A percentile compares a stretch with the other conserved stretches of the same genome.
Conservation (phyloP, 345 rosid species). For the Mangifera indica region DNA sequence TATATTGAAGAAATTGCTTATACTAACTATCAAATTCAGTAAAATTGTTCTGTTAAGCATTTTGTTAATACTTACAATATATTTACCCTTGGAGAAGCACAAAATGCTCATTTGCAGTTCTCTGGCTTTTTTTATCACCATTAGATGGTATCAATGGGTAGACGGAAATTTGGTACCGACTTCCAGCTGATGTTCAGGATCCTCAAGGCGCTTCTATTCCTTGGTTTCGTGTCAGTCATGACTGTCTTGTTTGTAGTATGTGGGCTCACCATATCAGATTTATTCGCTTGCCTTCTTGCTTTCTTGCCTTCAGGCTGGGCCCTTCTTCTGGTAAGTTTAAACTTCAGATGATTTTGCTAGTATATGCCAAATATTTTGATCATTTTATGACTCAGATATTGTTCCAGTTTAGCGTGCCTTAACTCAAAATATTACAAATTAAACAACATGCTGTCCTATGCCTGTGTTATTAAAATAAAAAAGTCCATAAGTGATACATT, state of each 20-base stretch:
- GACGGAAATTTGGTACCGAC: constrained; percentile 69
- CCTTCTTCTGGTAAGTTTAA: constrained; percentile 68
- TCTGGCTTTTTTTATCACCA: not conserved
- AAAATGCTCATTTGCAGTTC: not conserved
- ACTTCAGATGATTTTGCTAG: not conserved
- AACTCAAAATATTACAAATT: not conserved
- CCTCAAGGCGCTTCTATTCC: constrained; percentile 86
- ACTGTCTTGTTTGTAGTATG: constrained; percentile 68
- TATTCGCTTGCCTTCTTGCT: constrained; percentile 71
- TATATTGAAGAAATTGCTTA: not conserved
- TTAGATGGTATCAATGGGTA: constrained; percentile 84
- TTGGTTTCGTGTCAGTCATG: constrained; percentile 81
- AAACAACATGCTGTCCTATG: not conserved
- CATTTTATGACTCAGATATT: too few species aligned
- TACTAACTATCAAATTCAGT: not conserved
- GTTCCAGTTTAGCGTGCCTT: not conserved
- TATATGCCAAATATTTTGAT: not conserved
- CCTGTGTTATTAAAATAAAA: too few species aligned
- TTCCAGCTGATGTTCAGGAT: constrained; percentile 89
- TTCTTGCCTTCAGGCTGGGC: constrained; percentile 95
- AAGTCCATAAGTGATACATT: too few species aligned
- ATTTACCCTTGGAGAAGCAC: too few species aligned
- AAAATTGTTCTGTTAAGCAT: not conserved
- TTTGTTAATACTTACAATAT: not conserved
- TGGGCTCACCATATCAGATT: constrained; percentile 63